Evolutionary conservation across 1,284 basidiomycete species (phyloP), one percentile per base, ranked within the genome.

Genomic region (Sporisorium reilianum): DNA sequence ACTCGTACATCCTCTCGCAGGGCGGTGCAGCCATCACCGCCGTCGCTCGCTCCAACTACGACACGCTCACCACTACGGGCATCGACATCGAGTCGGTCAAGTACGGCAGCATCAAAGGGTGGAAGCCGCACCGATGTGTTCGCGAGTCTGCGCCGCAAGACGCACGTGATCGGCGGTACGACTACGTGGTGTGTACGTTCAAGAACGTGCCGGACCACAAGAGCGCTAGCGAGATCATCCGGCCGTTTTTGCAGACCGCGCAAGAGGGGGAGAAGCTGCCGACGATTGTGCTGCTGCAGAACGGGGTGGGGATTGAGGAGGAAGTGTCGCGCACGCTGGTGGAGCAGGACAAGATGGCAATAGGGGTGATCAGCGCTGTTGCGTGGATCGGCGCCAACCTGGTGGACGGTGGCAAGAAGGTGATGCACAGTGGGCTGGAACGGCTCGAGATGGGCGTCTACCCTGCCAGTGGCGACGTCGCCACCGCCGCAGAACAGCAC

Each of bases 11-110:
- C 28, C 86, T 93, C 34, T 88, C 90, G 77, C 86, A 86, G 59
- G 90, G 90, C 8, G 86, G 87, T 32, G 90, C 89, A 1, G 86
- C 88, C n/a, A 89, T 93, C 11, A 93, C 91, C 0, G 90, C 88
- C 12, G 90, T 93, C 5, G 92, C 92, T 0, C 85, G 92, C 54
- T 90, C 91, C 56, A 93, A 93, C 77, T 91, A 89, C 79, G 87
- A 88, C 25, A 85, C 88, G 2, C 88, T 91, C 23, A 87, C 87
- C 0, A 74, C 78, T 4, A 67, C 78, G 0, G 86, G 91, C 0
- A 87, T 91, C 57, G 85, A 89, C 46, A 87, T 92, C 64, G 84
- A 86, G 46, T 91, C 90, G 55, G 84, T 85, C 57, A 89, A 89
- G 80, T 91, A 90, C 66, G 91, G 91, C 12, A 83, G 87, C 5